Evolutionary conservation across 2,329 filamentous ascomycete genomes (phyloP), one percentile per base, ranked within the genome.

Genomic region (Fusarium continuum): DNA sequence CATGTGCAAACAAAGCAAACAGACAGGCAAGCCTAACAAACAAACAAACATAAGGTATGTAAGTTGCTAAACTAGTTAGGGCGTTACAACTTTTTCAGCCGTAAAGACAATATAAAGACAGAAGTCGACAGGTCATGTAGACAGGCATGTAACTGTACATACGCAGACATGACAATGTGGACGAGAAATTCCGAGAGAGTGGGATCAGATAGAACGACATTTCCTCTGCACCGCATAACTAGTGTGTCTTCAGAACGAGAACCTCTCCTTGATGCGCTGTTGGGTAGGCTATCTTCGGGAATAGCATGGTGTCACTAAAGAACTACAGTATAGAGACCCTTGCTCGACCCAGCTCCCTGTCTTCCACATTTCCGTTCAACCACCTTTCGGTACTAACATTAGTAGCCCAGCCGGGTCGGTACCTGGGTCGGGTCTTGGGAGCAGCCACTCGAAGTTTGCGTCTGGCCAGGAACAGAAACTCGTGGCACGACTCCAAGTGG

Each of bases 301-400:
- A 58, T 58, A 58, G 38, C 36, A 58, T 57, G 48, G 38, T 31
- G 25, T 32, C 43, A 35, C 26, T 14, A 29, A 13, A 23, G 34
- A 32, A 40, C 16, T 9, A n/a, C 36, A 31, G n/a, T 9, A n/a
- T 36, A 31, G n/a, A 5, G 14, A 60, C 64, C 68, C 68, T 65
- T 70, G 68, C 56, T 45, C 36, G 25, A 39, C 22, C 38, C 43
- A 55, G 31, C 29, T 57, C 66, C 67, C 59, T 69, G 68, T 70
- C 64, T 70, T 34, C 62, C 68, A 70, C 68, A 70, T 69, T 59
- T 46, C 53, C 55, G 41, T 31, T 32, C 39, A 43, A 16, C 28
- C 14, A 22, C 61, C 55, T 34, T 59, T 62, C 62, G 58, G 64
- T 34, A 53, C 32, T 53, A 38, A 38, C 35, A n/a, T n/a, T n/a